These are phyloP conservation scores for Canna indica DNA, from an alignment of 176 grass and related monocot genomes.

Conservation along the genomic window DNA sequence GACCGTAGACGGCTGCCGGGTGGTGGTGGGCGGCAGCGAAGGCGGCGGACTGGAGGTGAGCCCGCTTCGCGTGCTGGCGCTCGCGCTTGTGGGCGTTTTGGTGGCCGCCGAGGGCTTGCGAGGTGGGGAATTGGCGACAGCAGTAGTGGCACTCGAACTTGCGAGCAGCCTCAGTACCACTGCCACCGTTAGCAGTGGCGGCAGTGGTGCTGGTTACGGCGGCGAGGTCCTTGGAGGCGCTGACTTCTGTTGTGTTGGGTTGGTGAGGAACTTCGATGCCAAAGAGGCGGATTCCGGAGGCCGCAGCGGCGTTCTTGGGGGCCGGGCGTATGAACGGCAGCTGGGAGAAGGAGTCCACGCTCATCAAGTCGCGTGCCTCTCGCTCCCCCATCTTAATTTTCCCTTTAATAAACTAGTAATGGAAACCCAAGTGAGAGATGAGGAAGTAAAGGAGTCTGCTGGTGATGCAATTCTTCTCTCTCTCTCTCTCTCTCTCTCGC, in stretches of 20 bases:
- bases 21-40: conserved; percentile 27
- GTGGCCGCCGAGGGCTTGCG: conserved; percentile 93
- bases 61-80: conserved; percentile 97
- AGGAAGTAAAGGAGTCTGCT: not conserved
- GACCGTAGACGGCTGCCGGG: conserved; percentile 37
- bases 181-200: conserved; percentile 7
- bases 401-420: not conserved
- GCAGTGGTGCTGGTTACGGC: not conserved
- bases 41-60: conserved; percentile 75
- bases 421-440: not conserved
- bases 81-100: conserved; percentile 99
- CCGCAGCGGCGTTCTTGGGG: conserved; percentile 18
- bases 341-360: conserved; percentile 77
- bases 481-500: not conserved
- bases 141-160: conserved; percentile 99
- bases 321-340: conserved; percentile 50
- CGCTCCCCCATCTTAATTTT: conserved; percentile 38
- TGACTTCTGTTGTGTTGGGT: not conserved
- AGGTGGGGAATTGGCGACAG: conserved; percentile 93
- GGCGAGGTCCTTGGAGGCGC: not conserved
- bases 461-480: not conserved
- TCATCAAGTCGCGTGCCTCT: conserved; percentile 41
- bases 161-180: conserved; percentile 28
- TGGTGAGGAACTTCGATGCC: conserved; percentile 65
- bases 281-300: conserved; percentile 56